Base-by-base conservation (phyloP, 306 rosid species). In the Vicia sativa region DNA sequence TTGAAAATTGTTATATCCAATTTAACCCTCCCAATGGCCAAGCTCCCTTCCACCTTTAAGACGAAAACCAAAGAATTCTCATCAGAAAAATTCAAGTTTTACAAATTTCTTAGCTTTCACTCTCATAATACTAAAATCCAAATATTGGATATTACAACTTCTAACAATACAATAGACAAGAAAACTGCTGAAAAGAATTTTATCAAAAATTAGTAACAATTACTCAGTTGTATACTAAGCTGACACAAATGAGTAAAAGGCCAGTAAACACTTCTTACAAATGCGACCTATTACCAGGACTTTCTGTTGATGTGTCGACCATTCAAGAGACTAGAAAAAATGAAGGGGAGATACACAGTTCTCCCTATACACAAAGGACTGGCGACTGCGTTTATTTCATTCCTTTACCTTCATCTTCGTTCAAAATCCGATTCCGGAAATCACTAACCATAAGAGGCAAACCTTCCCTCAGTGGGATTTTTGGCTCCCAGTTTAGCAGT, bases 401-500 rank as follows among this genome's bases (percentile, higher is more conserved):
- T 41, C 87, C 87, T 71, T 83, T 90, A 63, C 99, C 97, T 90
- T 85, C 97, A 11, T 88, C 92, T 83, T 90, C 99, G 42, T 88
- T 95, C 81, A 95, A 79, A 82, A 95, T 95, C 65, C 97, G 97
- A 74, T 90, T 87, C 60, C 81, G 96, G 83, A 95, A 95, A 81
- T 95, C 97, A 69, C 71, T 83, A 69, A 95, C 99, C 99, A 95
- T 95, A 15, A 87, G 92, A 46, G 99, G 99, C 65, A 95, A 76
- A 45, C 99, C 99, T 78, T 95, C 89, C 79, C 87, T 88, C 41
- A 95, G 87, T 1, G 99, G 55, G 53, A 95, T 7, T 73, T 85
- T 87, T 12, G 97, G 99, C 78, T 85, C 87, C 99, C 99, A 95
- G 91, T 87, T 90, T 79, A 95, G 82, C 25, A 88, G 82, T 39